Evolutionary conservation across 2,329 filamentous ascomycete species (phyloP).

Genomic region (Endocalyx cinctus): DNA sequence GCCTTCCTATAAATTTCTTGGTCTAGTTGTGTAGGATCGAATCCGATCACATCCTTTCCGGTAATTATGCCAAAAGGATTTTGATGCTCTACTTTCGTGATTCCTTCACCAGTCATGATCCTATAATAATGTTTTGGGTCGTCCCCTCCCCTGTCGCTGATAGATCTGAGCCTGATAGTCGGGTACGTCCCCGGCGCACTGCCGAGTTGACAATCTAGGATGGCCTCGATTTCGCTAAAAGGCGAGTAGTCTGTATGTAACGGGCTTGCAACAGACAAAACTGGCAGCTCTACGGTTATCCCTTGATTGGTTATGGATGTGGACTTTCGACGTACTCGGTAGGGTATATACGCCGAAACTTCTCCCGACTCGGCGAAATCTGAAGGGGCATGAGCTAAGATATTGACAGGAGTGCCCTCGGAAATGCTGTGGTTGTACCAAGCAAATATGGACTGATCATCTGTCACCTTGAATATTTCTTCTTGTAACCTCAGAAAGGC

Average conservation of each 20-base stretch:
- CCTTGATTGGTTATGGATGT: slow-evolving; percentile 6
- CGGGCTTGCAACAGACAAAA: background rate
- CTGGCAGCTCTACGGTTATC: slow-evolving; percentile 2
- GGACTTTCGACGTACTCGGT: slow-evolving; percentile 1
- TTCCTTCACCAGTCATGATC: slow-evolving; percentile 2
- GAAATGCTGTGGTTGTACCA: slow-evolving; percentile 1
- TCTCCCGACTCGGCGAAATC: slow-evolving; percentile 1
- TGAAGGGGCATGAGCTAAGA: slow-evolving; percentile 1
- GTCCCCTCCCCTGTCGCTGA: background rate
- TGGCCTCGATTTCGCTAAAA: slow-evolving; percentile 3
- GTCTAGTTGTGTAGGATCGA: slow-evolving; percentile 3
- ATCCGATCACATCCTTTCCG: slow-evolving; percentile 2
- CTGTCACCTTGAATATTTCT: slow-evolving; percentile 2
- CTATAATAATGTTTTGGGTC: slow-evolving; percentile 1
- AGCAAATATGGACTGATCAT: slow-evolving; percentile 5
- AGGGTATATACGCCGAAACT: slow-evolving; percentile 1
- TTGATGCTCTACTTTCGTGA: background rate
- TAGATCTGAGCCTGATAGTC: slow-evolving; percentile 2
- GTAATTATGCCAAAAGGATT: background rate
- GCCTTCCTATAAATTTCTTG: slow-evolving; percentile 2
- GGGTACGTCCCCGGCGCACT: slow-evolving; percentile 3
- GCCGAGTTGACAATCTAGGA: slow-evolving; percentile 3
- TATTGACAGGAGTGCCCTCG: slow-evolving; percentile 2
- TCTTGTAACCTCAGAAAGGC: slow-evolving; percentile 6
- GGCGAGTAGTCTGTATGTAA: slow-evolving; percentile 2